Conservation (phyloP, 2,329 filamentous ascomycete genomes). For the Colletotrichum lini region DNA sequence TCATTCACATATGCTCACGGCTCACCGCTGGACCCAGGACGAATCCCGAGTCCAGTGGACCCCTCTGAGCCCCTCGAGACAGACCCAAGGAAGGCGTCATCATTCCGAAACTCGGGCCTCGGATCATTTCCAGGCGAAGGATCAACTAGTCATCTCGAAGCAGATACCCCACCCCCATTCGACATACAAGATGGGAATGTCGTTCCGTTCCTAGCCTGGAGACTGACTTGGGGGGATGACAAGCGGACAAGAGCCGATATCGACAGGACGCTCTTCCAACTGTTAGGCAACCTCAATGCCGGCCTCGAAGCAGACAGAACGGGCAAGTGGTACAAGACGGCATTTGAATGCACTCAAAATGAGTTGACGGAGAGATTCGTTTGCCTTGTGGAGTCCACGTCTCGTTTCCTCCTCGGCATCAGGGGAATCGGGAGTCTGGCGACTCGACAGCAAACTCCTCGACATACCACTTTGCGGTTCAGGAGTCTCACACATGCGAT, state of each 20-base stretch:
- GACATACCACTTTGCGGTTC: too few species aligned
- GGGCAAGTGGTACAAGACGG: conserved; percentile 12
- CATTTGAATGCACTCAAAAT: conserved; percentile 13
- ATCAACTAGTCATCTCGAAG: not conserved
- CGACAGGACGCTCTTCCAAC: conserved; percentile 9
- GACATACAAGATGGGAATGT: not conserved
- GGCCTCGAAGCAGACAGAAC: conserved; percentile 4
- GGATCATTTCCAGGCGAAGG: not conserved
- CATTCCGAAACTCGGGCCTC: not conserved
- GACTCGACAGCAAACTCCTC: too few species aligned
- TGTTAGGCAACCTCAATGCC: conserved; percentile 9
- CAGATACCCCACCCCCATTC: not conserved
- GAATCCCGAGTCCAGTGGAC: too few species aligned
- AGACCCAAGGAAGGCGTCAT: too few species aligned
- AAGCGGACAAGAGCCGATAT: conserved; percentile 6
- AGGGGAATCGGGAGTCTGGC: too few species aligned
- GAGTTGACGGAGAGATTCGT: conserved; percentile 3
- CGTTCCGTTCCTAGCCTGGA: conserved; percentile 18
- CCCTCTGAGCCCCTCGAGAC: not conserved
- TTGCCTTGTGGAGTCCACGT: not conserved
- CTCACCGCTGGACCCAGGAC: conserved; percentile 3
- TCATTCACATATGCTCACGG: conserved; percentile 3
- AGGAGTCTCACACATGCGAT: not conserved
- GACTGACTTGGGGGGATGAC: conserved; percentile 19
- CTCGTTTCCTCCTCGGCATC: too few species aligned